Percentiles rank a stretch among this genome's conserved stretches.
Evolutionary conservation across 768 basidiomycete genomes (phyloP).

Genomic region (Pleurotus platypus): DNA sequence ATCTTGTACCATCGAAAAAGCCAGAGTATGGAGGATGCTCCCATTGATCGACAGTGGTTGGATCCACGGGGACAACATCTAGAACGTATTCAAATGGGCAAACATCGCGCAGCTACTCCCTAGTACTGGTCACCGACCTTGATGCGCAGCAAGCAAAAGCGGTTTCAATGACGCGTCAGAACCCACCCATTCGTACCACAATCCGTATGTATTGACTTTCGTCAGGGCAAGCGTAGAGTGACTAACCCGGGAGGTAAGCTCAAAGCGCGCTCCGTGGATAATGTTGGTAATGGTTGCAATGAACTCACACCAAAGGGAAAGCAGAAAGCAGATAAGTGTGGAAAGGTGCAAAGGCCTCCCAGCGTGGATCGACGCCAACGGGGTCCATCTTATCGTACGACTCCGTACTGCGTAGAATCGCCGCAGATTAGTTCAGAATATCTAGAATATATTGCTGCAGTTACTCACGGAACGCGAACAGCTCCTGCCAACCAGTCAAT

Average conservation of each 20-base stretch:
- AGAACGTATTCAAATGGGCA: background rate
- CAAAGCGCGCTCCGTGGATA: too few species aligned
- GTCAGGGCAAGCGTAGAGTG: conserved; percentile 57
- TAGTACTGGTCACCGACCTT: conserved; percentile 35
- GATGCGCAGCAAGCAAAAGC: conserved; percentile 63
- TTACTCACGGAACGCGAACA: conserved; percentile 38
- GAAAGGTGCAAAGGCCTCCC: conserved; percentile 50
- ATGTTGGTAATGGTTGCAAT: conserved; percentile 3
- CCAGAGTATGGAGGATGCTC: conserved; percentile 58
- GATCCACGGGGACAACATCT: conserved; percentile 66
- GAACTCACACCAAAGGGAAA: conserved; percentile 64
- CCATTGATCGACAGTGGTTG: conserved; percentile 47
- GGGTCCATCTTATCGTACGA: conserved; percentile 47
- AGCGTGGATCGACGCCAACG: conserved; percentile 47
- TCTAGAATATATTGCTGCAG: background rate
- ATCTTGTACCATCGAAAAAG: conserved; percentile 41
- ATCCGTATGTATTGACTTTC: conserved; percentile 73
- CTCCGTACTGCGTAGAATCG: conserved; percentile 38
- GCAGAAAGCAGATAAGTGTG: conserved; percentile 48
- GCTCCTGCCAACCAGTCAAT: conserved; percentile 48
- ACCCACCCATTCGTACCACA: conserved; percentile 74
- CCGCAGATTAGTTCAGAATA: background rate
- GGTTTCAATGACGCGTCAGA: conserved; percentile 62
- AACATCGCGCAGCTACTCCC: background rate
- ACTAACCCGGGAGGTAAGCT: conserved; percentile 25